Evolutionary conservation across 2,329 filamentous ascomycete species (phyloP).

Genomic region (Clarireedia paspali): DNA sequence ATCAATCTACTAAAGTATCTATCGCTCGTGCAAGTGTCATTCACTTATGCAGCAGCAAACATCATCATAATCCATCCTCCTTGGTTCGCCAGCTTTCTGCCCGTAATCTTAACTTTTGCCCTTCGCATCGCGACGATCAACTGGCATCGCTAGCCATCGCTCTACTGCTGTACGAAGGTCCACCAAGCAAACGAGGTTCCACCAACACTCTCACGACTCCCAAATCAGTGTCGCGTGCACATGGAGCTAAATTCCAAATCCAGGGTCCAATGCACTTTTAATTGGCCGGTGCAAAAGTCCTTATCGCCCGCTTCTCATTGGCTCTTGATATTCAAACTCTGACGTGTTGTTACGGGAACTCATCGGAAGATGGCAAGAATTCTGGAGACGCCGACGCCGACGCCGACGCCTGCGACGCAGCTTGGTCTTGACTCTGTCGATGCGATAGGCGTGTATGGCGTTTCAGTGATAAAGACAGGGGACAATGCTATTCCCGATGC

Average conservation of each 20-base stretch:
- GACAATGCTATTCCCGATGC: too few species aligned
- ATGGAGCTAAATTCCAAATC: not conserved
- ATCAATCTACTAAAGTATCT: not conserved
- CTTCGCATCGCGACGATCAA: too few species aligned
- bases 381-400: not conserved
- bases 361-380: not conserved
- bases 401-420: not conserved
- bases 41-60: too few species aligned
- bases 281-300: not conserved
- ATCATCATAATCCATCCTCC: too few species aligned
- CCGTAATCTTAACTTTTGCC: too few species aligned
- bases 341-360: not conserved
- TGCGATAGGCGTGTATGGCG: too few species aligned
- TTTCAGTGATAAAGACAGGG: too few species aligned
- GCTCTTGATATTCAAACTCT: not conserved
- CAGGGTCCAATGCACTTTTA: not conserved
- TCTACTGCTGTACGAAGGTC: not conserved
- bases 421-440: not conserved
- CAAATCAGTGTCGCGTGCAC: conserved; percentile 14
- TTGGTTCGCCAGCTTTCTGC: too few species aligned
- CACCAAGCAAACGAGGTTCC: not conserved
- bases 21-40: not conserved
- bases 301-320: not conserved
- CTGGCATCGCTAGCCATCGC: too few species aligned
- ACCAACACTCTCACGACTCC: not conserved